A percentile compares a stretch with the other conserved stretches of the same genome.
These are phyloP conservation scores for Myxozyma monticola DNA, from an alignment of 805 yeast genomes.

Conservation along the genomic window DNA sequence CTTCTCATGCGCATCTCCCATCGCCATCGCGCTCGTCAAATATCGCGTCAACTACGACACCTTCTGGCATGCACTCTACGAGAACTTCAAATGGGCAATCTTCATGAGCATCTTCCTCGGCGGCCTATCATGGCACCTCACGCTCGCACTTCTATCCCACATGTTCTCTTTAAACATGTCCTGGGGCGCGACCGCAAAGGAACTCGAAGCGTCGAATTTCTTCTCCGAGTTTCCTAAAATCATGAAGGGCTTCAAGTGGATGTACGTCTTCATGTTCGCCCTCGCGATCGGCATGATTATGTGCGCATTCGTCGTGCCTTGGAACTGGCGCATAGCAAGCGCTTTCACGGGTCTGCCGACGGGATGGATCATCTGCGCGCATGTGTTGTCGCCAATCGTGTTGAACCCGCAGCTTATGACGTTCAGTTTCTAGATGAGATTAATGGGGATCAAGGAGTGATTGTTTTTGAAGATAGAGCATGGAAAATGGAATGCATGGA, in stretches of 20 bases:
- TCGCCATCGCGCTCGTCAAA: conserved; percentile 8
- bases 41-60: conserved; percentile 9
- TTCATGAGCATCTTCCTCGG: conserved; percentile 14
- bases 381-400: conserved; percentile 10
- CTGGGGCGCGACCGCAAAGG: conserved; percentile 25
- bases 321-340: conserved; percentile 8
- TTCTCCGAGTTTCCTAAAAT: conserved; percentile 17
- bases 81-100: conserved; percentile 4
- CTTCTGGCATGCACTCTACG: conserved; percentile 7
- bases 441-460: too few species aligned
- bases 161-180: conserved; percentile 13
- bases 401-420: conserved; percentile 21
- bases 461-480: too few species aligned
- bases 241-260: conserved; percentile 6
- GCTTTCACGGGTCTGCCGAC: conserved; percentile 5
- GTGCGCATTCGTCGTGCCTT: conserved; percentile 6
- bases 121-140: conserved; percentile 18
- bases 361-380: conserved; percentile 9
- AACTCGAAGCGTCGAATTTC: conserved; percentile 17
- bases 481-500: too few species aligned
- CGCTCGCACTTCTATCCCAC: conserved; percentile 14
- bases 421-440: conserved; percentile 9
- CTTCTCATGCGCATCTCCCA: conserved; percentile 8
- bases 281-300: conserved; percentile 5
- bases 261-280: conserved; percentile 4